phyloP scores from a whole-genome alignment of 1,139 yeast genomes.

The Schwanniomyces etchellsii region DNA sequence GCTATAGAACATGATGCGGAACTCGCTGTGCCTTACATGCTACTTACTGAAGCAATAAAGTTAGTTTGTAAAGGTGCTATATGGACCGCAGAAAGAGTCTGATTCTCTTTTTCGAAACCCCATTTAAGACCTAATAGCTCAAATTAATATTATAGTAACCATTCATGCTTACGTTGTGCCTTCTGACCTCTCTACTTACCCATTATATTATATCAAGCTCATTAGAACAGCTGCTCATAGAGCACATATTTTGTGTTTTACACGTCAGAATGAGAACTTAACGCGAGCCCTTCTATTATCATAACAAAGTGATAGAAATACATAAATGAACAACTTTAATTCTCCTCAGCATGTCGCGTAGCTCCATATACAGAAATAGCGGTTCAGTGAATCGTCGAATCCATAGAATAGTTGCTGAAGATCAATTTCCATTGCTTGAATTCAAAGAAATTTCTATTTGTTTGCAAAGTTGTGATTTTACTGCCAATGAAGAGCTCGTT shows the following conservation, averaged over 20 bases:
- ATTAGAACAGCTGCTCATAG: slow-evolving; percentile 1
- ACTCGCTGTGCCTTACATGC: slow-evolving; percentile 85
- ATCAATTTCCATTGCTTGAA: slow-evolving; percentile 63
- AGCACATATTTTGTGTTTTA: slow-evolving; percentile 1
- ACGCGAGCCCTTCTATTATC: too few relatives aligned
- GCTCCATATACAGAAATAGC: slow-evolving; percentile 16
- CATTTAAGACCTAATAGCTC: too few relatives aligned
- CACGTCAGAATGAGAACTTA: too few relatives aligned
- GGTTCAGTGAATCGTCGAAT: slow-evolving; percentile 11
- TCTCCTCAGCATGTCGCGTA: slow-evolving; percentile 27
- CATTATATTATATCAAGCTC: too few relatives aligned
- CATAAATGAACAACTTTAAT: too few relatives aligned
- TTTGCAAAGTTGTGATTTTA: slow-evolving; percentile 58
- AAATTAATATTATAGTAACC: not conserved
- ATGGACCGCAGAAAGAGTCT: slow-evolving; percentile 83
- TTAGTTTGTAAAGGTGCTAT: slow-evolving; percentile 82
- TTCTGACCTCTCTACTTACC: too few relatives aligned
- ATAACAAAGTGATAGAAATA: too few relatives aligned
- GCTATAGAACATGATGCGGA: slow-evolving; percentile 91
- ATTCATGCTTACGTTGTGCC: not conserved
- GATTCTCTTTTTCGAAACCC: slow-evolving; percentile 4
- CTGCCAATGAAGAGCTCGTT: slow-evolving; percentile 59
- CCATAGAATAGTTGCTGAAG: slow-evolving; percentile 14
- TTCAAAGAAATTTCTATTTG: slow-evolving; percentile 57
- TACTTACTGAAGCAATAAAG: slow-evolving; percentile 84